Conservation (phyloP, 805 yeast species). For the Teunomyces barrocoloradensis region DNA sequence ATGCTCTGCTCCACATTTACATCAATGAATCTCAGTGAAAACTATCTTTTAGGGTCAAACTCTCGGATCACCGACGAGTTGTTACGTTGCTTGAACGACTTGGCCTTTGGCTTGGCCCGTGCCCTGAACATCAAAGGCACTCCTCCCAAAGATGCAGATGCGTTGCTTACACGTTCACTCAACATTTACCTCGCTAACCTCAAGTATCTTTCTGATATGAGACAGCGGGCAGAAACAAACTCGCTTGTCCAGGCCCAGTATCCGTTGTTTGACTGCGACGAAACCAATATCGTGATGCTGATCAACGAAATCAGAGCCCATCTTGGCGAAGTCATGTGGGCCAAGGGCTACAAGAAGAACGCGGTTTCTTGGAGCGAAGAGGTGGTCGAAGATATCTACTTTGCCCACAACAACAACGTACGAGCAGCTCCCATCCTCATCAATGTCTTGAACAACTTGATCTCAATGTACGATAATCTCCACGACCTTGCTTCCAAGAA, state of each 20-base stretch:
- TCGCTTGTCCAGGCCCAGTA: slow-evolving; percentile 23
- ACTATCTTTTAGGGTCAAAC: slow-evolving; percentile 24
- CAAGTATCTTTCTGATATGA: slow-evolving; percentile 20
- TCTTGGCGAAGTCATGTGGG: slow-evolving; percentile 42
- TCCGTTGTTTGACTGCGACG: slow-evolving; percentile 38
- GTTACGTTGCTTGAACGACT: slow-evolving; percentile 27
- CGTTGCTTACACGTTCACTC: slow-evolving; percentile 23
- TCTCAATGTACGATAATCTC: slow-evolving; percentile 28
- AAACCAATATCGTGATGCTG: slow-evolving; percentile 24
- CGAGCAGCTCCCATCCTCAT: slow-evolving; percentile 28
- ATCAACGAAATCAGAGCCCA: slow-evolving; percentile 37
- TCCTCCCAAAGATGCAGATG: slow-evolving; percentile 7
- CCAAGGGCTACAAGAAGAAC: slow-evolving; percentile 33
- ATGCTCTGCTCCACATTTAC: slow-evolving; percentile 33
- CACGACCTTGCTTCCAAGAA: slow-evolving; percentile 22
- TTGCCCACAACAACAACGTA: slow-evolving; percentile 24
- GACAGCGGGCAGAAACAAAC: slow-evolving; percentile 15
- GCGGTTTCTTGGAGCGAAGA: slow-evolving; percentile 44
- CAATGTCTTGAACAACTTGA: slow-evolving; percentile 30
- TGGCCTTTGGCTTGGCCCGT: slow-evolving; percentile 32
- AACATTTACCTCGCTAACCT: slow-evolving; percentile 38
- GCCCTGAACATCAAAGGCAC: background rate
- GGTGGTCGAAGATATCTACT: slow-evolving; percentile 35
- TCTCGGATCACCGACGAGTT: slow-evolving; percentile 39
- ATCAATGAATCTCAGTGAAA: slow-evolving; percentile 20